These are phyloP conservation scores for Zychaea mexicana DNA, from an alignment of 371 early-diverging fungal species.

Conservation along the genomic window DNA sequence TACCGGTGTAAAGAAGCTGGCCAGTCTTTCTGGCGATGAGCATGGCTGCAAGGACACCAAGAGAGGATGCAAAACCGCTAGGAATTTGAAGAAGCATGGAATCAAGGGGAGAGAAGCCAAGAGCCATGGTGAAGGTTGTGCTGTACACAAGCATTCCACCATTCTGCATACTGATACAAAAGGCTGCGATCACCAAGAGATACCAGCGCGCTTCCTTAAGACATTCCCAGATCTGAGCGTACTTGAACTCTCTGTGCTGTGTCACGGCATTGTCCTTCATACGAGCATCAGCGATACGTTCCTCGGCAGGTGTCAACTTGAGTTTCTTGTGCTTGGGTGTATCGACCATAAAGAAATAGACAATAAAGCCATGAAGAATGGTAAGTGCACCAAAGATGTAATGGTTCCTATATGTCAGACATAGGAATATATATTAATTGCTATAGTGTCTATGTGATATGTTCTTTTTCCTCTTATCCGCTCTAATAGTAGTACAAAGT, in stretches of 20 bases:
- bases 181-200: constrained; percentile 18
- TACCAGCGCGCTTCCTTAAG: constrained; percentile 33
- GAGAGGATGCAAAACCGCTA: constrained; percentile 19
- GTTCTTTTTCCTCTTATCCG: too few species aligned
- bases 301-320: constrained; percentile 30
- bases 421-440: too few species aligned
- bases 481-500: too few species aligned
- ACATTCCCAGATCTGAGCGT: constrained; percentile 28
- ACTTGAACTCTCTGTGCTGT: constrained; percentile 20
- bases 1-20: constrained; percentile 17
- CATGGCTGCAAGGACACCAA: constrained; percentile 14
- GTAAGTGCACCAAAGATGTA: constrained; percentile 34
- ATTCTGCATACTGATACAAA: constrained; percentile 26
- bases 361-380: constrained; percentile 24
- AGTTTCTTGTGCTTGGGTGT: constrained; percentile 21
- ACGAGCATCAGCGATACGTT: constrained; percentile 29
- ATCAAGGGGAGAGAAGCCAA: constrained; percentile 31
- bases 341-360: constrained; percentile 33
- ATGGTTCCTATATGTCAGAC: constrained; percentile 26
- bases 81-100: constrained; percentile 37
- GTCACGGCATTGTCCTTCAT: constrained; percentile 34
- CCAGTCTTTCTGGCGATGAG: constrained; percentile 19
- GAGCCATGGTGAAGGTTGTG: constrained; percentile 26
- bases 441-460: too few species aligned
- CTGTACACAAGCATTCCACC: constrained; percentile 36